Base-by-base conservation (phyloP, 805 yeast species). In the Blastobotrys peoriensis region DNA sequence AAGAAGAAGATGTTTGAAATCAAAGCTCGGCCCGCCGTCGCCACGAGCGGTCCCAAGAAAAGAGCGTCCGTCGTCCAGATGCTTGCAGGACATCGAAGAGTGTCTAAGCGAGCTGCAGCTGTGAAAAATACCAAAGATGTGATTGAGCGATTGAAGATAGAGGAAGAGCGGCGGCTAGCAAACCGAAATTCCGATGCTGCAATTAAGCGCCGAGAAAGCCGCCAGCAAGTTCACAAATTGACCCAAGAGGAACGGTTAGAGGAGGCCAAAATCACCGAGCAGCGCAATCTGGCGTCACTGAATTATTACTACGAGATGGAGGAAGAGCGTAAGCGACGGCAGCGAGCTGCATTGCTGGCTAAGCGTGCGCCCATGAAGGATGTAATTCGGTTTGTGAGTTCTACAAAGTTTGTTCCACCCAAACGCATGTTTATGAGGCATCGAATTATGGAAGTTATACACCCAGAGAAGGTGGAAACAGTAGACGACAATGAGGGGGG, bases 251-350 rank as follows among this genome's bases (percentile, higher is more conserved):
- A 84, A 57, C 68, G 82, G 34, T 63, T 84, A 37, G 81, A 74
- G n/a, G 93, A 87, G 60, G 98, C 98, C 1, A 68, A 80, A 38
- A 83, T 81, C 54, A 93, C 97, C 0, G 98, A 93, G 63, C 73
- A 75, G 58, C 73, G 75, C 36, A 93, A 93, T 61, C 67, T 79
- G 2, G 68, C 77, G 21, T 83, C 96, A 2, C 68, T 93, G 52
- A 79, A 83, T 50, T 71, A 75, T 55, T 93, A 85, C 59, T 78
- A 82, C 55, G 94, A 89, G 55, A 91, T 86, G 58, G 98, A 93
- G 60, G 68, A 83, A 35, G 81, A 78, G 38, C 81, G 86, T 56
- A 87, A 86, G 60, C 81, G 82, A 60, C 75, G 75, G 43, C 91
- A 89, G 57, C 69, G 89, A 45, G 86, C 83, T 37, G 65, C 84